Evolutionary conservation across 148 eudicot genomes (phyloP).

Genomic region (Polygonum aviculare): DNA sequence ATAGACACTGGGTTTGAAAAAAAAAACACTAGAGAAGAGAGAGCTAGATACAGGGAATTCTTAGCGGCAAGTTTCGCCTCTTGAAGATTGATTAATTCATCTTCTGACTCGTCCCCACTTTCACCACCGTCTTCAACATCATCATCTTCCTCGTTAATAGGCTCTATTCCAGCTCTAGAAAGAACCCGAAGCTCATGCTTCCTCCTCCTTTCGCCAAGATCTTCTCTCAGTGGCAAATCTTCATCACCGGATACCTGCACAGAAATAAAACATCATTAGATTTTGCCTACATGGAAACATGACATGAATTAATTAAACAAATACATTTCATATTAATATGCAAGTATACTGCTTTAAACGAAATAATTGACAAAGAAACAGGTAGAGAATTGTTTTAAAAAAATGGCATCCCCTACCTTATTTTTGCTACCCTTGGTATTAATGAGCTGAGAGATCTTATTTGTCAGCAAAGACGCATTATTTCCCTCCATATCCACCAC

Average conservation of each 20-base stretch:
- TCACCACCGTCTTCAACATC: constrained; percentile 21
- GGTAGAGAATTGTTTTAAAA: background rate
- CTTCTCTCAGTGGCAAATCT: constrained; percentile 79
- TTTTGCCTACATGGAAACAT: background rate
- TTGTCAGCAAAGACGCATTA: constrained; percentile 20
- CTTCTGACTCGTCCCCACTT: constrained; percentile 36
- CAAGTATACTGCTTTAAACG: background rate
- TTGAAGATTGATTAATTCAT: constrained; percentile 27
- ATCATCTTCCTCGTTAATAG: constrained; percentile 26
- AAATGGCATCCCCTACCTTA: constrained; percentile 25
- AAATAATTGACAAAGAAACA: background rate
- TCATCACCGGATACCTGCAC: constrained; percentile 75
- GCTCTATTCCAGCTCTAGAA: constrained; percentile 49
- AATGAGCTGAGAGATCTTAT: constrained; percentile 40
- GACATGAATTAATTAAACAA: background rate
- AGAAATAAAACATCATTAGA: background rate
- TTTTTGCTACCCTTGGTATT: constrained; percentile 29
- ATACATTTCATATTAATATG: background rate
- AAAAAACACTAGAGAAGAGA: background rate
- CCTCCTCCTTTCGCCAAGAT: constrained; percentile 79
- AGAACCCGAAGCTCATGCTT: constrained; percentile 72
- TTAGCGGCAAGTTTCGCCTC: constrained; percentile 38
- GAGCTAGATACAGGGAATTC: constrained; percentile 38
- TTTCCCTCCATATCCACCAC: constrained; percentile 34
- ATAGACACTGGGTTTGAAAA: background rate